Conservation (phyloP, 345 rosid species). For the Arabis alpina region DNA sequence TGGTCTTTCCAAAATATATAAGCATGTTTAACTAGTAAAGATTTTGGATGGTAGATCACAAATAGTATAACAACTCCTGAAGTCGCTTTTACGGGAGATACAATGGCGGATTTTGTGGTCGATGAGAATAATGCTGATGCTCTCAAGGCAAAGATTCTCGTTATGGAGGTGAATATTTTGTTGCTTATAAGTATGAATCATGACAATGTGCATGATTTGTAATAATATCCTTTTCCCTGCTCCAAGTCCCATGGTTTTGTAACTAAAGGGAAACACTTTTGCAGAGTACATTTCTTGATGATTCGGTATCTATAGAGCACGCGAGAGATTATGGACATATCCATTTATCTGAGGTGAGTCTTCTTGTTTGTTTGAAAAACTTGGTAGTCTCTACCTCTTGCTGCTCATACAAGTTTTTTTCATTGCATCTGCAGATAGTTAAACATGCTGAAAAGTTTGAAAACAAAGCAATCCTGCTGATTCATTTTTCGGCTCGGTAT, state of each 20-base stretch:
- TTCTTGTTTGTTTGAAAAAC: slow-evolving; percentile 10
- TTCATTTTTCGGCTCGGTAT: slow-evolving; percentile 94
- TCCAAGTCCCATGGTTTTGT: slow-evolving; percentile 17
- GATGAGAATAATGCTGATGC: slow-evolving; percentile 71
- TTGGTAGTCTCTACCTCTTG: slow-evolving; percentile 16
- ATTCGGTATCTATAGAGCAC: slow-evolving; percentile 69
- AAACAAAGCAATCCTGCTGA: slow-evolving; percentile 84
- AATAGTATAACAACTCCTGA: slow-evolving; percentile 63
- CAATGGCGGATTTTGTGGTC: slow-evolving; percentile 72
- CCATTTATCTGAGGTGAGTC: slow-evolving; percentile 78
- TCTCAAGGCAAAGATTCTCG: slow-evolving; percentile 79
- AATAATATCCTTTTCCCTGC: background rate
- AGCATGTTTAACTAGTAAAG: slow-evolving; percentile 16
- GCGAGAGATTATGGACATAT: slow-evolving; percentile 93
- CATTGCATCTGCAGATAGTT: slow-evolving; percentile 55
- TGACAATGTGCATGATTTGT: slow-evolving; percentile 15
- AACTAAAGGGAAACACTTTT: slow-evolving; percentile 10
- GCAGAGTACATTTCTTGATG: slow-evolving; percentile 85
- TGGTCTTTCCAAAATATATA: background rate
- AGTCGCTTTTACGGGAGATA: slow-evolving; percentile 97
- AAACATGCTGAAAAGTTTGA: slow-evolving; percentile 67
- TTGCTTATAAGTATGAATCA: slow-evolving; percentile 25
- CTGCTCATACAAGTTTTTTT: slow-evolving; percentile 12
- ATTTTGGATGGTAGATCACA: slow-evolving; percentile 68
- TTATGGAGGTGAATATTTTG: slow-evolving; percentile 72